A percentile compares a stretch with the other conserved stretches of the same genome.
Evolutionary conservation across 148 eudicot species (phyloP).

Genomic region (Rhododendron mucronatum): DNA sequence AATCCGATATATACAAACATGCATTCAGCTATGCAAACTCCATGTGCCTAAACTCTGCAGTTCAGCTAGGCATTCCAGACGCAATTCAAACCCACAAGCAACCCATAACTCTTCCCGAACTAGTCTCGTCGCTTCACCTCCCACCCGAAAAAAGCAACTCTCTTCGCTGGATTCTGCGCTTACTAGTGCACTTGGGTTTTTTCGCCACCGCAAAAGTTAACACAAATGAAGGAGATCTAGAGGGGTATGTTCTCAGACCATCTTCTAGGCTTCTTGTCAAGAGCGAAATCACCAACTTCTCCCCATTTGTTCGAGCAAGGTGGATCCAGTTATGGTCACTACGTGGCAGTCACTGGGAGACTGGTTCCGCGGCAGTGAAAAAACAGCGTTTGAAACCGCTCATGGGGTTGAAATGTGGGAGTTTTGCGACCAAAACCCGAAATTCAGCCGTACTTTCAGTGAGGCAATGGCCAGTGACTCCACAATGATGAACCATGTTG

Average conservation of each 20-base stretch:
- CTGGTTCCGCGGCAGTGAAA: not conserved
- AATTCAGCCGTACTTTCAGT: not conserved
- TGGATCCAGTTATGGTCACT: not conserved
- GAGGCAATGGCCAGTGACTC: constrained; percentile 8
- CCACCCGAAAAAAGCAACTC: not conserved
- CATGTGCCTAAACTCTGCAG: not conserved
- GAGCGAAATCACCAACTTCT: not conserved
- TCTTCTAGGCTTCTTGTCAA: not conserved
- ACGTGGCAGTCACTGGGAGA: not conserved
- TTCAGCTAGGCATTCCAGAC: constrained; percentile 10
- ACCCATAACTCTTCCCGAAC: not conserved
- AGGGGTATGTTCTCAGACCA: not conserved
- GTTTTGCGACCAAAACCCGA: not conserved
- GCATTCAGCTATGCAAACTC: not conserved
- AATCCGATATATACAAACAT: constrained; percentile 5
- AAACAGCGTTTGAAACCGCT: not conserved
- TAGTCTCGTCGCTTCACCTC: not conserved
- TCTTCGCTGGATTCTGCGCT: not conserved
- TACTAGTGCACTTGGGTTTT: not conserved
- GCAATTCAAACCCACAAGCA: not conserved
- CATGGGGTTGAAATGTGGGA: not conserved
- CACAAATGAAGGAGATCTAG: not conserved
- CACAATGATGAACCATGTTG: not conserved
- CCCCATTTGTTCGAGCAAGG: not conserved
- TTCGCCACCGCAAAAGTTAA: not conserved